phyloP scores from a whole-genome alignment of 805 yeast species.

The Myxozyma neotropica region DNA sequence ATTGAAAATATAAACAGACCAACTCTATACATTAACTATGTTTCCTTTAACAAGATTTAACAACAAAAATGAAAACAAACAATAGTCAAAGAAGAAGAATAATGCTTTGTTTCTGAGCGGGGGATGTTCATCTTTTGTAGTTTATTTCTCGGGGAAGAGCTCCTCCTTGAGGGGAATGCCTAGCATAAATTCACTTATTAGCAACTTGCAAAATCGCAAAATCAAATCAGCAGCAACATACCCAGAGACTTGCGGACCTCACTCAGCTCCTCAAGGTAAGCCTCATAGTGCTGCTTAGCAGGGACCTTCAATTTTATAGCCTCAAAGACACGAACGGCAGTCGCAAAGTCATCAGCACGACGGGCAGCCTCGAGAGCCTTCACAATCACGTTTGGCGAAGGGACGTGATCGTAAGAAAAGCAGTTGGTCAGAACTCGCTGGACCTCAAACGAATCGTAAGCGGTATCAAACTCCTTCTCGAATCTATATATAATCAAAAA shows the following conservation, averaged over 20 bases:
- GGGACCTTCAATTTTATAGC: constrained; percentile 90
- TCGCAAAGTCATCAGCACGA: constrained; percentile 98
- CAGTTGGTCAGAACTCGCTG: constrained; percentile 95
- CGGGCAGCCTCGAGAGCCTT: constrained; percentile 97
- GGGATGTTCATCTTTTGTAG: background rate
- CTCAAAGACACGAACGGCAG: constrained; percentile 95
- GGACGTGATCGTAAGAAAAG: constrained; percentile 97
- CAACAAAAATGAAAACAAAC: no score
- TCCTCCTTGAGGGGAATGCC: constrained; percentile 85
- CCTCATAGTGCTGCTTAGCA: constrained; percentile 88
- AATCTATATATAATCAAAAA: constrained; percentile 51
- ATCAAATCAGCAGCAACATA: constrained; percentile 4
- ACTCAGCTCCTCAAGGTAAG: constrained; percentile 92
- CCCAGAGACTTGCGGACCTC: constrained; percentile 91
- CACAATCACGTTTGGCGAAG: constrained; percentile 94
- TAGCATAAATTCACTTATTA: background rate
- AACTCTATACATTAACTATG: no score
- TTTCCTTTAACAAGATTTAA: no score
- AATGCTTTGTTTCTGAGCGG: no score
- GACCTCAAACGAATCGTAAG: constrained; percentile 83
- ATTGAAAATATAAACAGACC: no score
- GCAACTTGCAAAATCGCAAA: background rate
- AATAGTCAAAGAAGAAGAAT: no score
- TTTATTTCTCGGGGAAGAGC: constrained; percentile 53
- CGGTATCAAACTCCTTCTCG: constrained; percentile 95